Conservation (phyloP, 345 rosid genomes). For the Anacardium occidentale region DNA sequence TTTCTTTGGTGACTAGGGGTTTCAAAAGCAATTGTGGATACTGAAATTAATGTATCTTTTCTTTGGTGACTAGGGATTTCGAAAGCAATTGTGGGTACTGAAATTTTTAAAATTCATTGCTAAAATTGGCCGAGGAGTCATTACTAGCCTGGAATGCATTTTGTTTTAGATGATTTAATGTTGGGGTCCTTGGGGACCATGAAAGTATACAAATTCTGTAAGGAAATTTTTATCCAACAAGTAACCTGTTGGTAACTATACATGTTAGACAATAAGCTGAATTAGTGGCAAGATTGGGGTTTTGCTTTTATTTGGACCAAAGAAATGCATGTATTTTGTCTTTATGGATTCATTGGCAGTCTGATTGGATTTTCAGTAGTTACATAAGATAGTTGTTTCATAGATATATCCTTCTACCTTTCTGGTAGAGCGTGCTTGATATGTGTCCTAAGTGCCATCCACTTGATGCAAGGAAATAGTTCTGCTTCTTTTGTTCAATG, state of each 20-base stretch:
- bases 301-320: background rate
- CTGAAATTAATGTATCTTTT: too few species aligned
- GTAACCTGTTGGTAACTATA: background rate
- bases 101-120: conserved; percentile 18
- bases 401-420: conserved; percentile 9
- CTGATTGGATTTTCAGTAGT: conserved; percentile 11
- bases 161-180: conserved; percentile 4
- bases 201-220: conserved; percentile 9
- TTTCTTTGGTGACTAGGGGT: conserved; percentile 23
- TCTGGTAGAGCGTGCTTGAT: conserved; percentile 13
- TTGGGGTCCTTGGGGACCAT: background rate
- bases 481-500: conserved; percentile 12
- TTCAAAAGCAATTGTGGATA: conserved; percentile 18
- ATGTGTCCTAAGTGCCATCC: conserved; percentile 14
- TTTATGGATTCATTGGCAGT: conserved; percentile 8
- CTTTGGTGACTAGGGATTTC: too few species aligned
- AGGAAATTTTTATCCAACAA: conserved; percentile 3
- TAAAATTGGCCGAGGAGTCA: conserved; percentile 18
- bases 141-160: conserved; percentile 17
- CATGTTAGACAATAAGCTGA: conserved; percentile 17
- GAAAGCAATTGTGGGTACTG: too few species aligned
- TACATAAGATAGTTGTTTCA: conserved; percentile 8
- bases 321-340: background rate
- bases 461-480: conserved; percentile 4
- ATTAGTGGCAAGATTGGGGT: conserved; percentile 12